Percentiles rank a stretch among this genome's conserved stretches.
Evolutionary conservation across 305 asterid genomes (phyloP).

Genomic region (Fraxinus platypoda): DNA sequence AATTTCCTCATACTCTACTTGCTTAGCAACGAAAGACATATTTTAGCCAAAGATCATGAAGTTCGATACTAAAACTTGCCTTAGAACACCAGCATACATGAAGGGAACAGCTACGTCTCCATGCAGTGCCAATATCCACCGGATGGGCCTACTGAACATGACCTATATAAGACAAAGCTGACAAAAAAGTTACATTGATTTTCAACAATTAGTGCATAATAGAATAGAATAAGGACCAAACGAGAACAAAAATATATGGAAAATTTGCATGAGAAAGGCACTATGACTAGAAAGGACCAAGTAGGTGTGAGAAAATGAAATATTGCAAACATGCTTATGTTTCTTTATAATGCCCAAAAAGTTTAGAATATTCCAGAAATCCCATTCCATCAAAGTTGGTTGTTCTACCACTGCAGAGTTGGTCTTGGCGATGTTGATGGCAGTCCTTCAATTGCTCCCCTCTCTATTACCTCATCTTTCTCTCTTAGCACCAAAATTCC

Average conservation of each 20-base stretch:
- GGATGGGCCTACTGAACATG: slow-evolving; percentile 90
- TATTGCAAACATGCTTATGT: neutral
- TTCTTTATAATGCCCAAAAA: neutral
- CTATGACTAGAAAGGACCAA: neutral
- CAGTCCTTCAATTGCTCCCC: neutral
- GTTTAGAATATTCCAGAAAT: neutral
- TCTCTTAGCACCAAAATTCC: neutral
- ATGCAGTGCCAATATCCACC: slow-evolving; percentile 94
- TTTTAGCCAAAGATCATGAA: slow-evolving; percentile 10
- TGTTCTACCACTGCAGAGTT: neutral
- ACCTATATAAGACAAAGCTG: slow-evolving; percentile 39
- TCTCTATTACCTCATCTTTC: neutral
- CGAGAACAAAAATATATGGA: neutral
- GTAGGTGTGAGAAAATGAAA: neutral
- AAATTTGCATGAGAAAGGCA: neutral
- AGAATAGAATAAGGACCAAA: slow-evolving; percentile 16
- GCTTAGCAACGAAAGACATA: neutral
- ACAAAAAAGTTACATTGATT: neutral
- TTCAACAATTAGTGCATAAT: slow-evolving; percentile 11
- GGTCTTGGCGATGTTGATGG: neutral
- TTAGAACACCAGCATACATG: slow-evolving; percentile 70
- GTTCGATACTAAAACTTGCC: slow-evolving; percentile 44
- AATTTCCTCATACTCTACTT: neutral
- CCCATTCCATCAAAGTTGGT: neutral
- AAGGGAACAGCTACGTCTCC: slow-evolving; percentile 83